Percentiles rank a stretch among this genome's conserved stretches.
Conservation (phyloP, 768 basidiomycete species). For the Pisolithus microcarpus region DNA sequence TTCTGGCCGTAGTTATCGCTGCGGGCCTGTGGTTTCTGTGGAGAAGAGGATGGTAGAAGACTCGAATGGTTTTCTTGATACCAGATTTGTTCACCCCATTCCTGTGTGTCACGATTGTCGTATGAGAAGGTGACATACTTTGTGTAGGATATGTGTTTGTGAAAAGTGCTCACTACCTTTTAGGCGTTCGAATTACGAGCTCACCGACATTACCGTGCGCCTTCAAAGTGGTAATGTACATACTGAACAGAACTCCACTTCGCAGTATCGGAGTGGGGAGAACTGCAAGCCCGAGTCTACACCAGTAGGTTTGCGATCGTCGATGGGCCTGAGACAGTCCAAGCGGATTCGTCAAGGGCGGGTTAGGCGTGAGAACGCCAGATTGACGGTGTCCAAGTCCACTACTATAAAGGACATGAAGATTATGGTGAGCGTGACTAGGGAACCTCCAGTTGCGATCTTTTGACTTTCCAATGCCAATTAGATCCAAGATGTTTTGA, state of each 20-base stretch:
- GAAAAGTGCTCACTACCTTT: constrained; percentile 14
- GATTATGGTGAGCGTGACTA: constrained; percentile 43
- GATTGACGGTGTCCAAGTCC: constrained; percentile 50
- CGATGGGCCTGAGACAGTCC: constrained; percentile 52
- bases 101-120: constrained; percentile 58
- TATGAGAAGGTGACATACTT: constrained; percentile 39
- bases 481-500: constrained; percentile 56
- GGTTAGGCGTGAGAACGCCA: constrained; percentile 43
- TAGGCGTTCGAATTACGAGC: constrained; percentile 42
- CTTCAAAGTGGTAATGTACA: constrained; percentile 29
- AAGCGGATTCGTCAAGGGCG: constrained; percentile 58
- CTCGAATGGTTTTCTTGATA: constrained; percentile 23
- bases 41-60: constrained; percentile 29
- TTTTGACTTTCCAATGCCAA: constrained; percentile 1
- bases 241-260: constrained; percentile 16
- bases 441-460: background rate
- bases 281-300: constrained; percentile 22
- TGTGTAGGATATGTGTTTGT: constrained; percentile 1
- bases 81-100: constrained; percentile 40
- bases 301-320: constrained; percentile 29
- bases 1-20: constrained; percentile 42
- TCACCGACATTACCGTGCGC: constrained; percentile 57
- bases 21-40: constrained; percentile 47
- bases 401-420: constrained; percentile 78
- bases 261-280: constrained; percentile 21